Evolutionary conservation across 2,329 filamentous ascomycete genomes (phyloP).

Genomic region (Colletotrichum sublineola): DNA sequence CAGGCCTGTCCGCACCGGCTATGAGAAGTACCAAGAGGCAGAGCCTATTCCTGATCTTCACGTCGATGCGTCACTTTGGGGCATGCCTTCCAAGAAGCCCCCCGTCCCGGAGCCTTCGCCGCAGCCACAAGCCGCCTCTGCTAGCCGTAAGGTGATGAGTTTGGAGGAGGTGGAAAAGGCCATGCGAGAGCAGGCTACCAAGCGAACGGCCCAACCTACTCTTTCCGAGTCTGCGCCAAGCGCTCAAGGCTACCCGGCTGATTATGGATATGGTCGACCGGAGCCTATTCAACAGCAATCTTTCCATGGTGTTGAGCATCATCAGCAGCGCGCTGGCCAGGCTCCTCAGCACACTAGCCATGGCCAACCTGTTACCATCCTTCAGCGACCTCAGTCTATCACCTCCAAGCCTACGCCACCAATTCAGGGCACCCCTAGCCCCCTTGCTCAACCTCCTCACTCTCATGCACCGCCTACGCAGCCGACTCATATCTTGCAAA

Average conservation of each 20-base stretch:
- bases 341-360: constrained; percentile 53
- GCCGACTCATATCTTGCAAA: constrained; percentile 84
- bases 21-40: constrained; percentile 86
- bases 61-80: constrained; percentile 95
- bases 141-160: constrained; percentile 86
- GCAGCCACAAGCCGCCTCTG: constrained; percentile 49
- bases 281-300: constrained; percentile 37
- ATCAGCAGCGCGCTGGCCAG: constrained; percentile 49
- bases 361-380: constrained; percentile 66
- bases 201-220: constrained; percentile 53
- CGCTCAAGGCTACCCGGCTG: constrained; percentile 44
- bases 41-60: constrained; percentile 91
- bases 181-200: constrained; percentile 80
- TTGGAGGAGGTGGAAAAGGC: constrained; percentile 96
- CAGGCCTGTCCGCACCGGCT: constrained; percentile 79
- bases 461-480: constrained; percentile 60
- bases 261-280: constrained; percentile 42
- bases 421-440: constrained; percentile 50
- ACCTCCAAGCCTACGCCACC: constrained; percentile 57
- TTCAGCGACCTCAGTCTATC: constrained; percentile 65
- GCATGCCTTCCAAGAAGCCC: constrained; percentile 73
- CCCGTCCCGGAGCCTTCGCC: constrained; percentile 50
- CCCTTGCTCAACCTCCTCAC: constrained; percentile 52
- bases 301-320: constrained; percentile 42
- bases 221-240: constrained; percentile 51